Evolutionary conservation across 148 eudicot genomes (phyloP).

Genomic region (Silene uniflora): DNA sequence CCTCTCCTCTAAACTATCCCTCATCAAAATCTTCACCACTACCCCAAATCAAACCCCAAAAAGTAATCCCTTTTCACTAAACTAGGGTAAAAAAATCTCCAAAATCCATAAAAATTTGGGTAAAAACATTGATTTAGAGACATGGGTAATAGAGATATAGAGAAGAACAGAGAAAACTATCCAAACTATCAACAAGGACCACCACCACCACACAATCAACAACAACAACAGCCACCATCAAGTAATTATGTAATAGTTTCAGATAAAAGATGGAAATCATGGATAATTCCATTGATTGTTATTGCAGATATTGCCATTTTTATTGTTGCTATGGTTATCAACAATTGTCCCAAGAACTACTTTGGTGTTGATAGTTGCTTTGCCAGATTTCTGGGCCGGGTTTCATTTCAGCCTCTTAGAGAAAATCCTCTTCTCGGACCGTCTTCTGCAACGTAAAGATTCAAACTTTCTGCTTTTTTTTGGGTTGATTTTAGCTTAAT

Average conservation of each 20-base stretch:
- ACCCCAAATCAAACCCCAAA: not conserved
- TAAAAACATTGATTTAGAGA: not conserved
- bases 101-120: not conserved
- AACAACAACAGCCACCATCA: not conserved
- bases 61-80: not conserved
- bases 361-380: slow-evolving; percentile 46
- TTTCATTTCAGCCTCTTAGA: slow-evolving; percentile 69
- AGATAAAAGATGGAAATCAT: slow-evolving; percentile 72
- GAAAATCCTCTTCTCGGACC: slow-evolving; percentile 90
- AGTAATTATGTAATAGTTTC: slow-evolving; percentile 30
- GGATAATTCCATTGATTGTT: slow-evolving; percentile 88
- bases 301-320: slow-evolving; percentile 73
- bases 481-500: not conserved
- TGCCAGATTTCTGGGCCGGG: slow-evolving; percentile 49
- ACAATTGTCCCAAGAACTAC: slow-evolving; percentile 73
- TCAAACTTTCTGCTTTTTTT: not conserved
- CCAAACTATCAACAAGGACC: slow-evolving; percentile 9
- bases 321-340: slow-evolving; percentile 62
- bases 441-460: slow-evolving; percentile 62
- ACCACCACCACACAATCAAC: not conserved
- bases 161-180: not conserved
- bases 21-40: too few species aligned
- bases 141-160: slow-evolving; percentile 27
- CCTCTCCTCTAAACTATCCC: not conserved
- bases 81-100: not conserved